Base-by-base conservation (phyloP, 306 rosid species). In the Malus fusca region DNA sequence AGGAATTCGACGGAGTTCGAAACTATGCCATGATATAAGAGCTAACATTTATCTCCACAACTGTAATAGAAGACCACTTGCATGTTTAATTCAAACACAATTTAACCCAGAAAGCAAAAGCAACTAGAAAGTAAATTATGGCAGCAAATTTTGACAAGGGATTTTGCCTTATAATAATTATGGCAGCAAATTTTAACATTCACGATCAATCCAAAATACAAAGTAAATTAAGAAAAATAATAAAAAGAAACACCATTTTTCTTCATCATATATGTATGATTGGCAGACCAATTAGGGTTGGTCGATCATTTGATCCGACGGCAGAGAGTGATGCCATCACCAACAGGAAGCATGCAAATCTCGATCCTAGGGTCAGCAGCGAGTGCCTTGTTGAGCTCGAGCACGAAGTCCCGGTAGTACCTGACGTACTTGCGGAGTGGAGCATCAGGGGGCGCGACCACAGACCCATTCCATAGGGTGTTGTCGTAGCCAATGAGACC, bases 401-500 rank as follows among this genome's bases (percentile, higher is more conserved):
- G 55, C 48, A 93, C 96, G 22, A 91, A 93, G 81, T 91, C 97
- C 44, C 96, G 77, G 75, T 93, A 93, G 52, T 93, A 93, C 88
- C 89, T 88, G 37, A 93, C 96, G 74, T 93, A 93, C 85, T 93
- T 91, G 60, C 97, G 83, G 3, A 93, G 53, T 0, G 98, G 97
- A 0, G 98, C 97, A 72, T 93, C 97, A 0, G 97, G 85, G 0
- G 98, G 98, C 0, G 97, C 97, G 18, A 87, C 98, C 74, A 93
- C 97, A 0, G 98, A 93, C 1, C 98, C 98, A 26, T 89, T 91
- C 98, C 98, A 93, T 3, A 93, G 74, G 69, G 98, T 93, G 84
- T 93, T 93, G 87, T 93, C 97, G 80, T 93, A 93, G 23, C 96
- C 98, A 77, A 93, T 89, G 43, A 93, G 35, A 6, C 98, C 98